A percentile compares a stretch with the other conserved stretches of the same genome.
Conservation (phyloP, 768 basidiomycete genomes). For the Leccinum fibrillosum region DNA sequence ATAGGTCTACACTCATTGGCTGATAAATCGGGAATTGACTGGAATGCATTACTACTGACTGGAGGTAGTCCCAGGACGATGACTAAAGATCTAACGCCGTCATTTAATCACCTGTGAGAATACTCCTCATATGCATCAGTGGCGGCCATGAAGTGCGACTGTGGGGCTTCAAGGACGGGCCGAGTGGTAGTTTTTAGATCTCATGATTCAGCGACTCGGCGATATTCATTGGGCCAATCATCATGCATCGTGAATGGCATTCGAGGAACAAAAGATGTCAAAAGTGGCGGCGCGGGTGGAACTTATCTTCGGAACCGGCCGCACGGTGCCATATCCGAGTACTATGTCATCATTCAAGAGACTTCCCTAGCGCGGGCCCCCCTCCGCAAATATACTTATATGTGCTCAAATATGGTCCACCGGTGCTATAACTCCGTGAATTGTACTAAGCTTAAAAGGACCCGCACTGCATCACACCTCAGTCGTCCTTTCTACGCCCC, state of each 20-base stretch:
- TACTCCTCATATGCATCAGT: neutral
- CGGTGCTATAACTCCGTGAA: neutral
- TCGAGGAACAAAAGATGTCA: neutral
- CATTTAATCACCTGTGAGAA: neutral
- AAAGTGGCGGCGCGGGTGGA: slow-evolving; percentile 4
- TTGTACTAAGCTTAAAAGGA: slow-evolving; percentile 2
- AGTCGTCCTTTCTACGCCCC: neutral
- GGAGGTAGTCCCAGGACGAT: neutral
- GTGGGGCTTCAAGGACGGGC: neutral
- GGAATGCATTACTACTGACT: too few species aligned
- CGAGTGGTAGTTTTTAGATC: neutral
- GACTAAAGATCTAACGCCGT: neutral
- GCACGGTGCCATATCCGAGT: too few species aligned
- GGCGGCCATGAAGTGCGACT: slow-evolving; percentile 1
- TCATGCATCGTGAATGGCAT: neutral
- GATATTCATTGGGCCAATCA: neutral
- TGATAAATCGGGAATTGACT: neutral
- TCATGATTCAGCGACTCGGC: neutral
- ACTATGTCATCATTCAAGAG: neutral
- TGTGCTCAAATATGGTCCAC: neutral
- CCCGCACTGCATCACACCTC: neutral
- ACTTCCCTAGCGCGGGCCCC: neutral
- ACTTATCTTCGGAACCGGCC: slow-evolving; percentile 1
- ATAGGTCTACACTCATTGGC: neutral
- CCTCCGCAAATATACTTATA: neutral